A percentile compares a stretch with the other conserved stretches of the same genome.
Evolutionary conservation across 495 filamentous ascomycete species (phyloP).

Genomic region (Lophium mytilinum): DNA sequence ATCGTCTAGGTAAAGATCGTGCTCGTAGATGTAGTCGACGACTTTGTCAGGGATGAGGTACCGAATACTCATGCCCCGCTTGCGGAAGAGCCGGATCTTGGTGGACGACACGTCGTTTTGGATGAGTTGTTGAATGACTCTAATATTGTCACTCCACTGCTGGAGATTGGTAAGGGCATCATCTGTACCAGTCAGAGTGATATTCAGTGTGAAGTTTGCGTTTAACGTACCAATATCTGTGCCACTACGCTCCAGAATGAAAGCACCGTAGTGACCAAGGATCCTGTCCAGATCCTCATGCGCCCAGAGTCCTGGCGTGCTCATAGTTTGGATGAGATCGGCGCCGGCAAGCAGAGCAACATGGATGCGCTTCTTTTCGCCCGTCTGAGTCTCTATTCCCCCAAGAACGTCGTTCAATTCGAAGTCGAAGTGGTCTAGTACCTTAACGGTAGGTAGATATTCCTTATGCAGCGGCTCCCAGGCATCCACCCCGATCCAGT

Average conservation of each 20-base stretch:
- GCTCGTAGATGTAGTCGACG: conserved; percentile 63
- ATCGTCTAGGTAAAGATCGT: conserved; percentile 66
- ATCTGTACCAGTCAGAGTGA: conserved; percentile 9
- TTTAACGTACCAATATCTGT: conserved; percentile 68
- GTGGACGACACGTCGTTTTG: conserved; percentile 86
- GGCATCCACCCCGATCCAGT: conserved; percentile 52
- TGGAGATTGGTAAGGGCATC: conserved; percentile 61
- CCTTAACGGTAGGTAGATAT: conserved; percentile 81
- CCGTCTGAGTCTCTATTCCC: conserved; percentile 60
- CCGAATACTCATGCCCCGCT: conserved; percentile 63
- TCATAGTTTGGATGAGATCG: conserved; percentile 84
- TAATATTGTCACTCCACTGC: conserved; percentile 69
- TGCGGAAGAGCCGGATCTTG: conserved; percentile 76
- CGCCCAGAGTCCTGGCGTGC: conserved; percentile 67
- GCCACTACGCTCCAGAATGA: conserved; percentile 84
- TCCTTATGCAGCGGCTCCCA: conserved; percentile 66
- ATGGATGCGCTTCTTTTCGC: conserved; percentile 47
- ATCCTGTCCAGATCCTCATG: conserved; percentile 78
- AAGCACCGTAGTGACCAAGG: conserved; percentile 75
- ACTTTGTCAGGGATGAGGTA: conserved; percentile 25
- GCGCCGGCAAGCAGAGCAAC: conserved; percentile 74
- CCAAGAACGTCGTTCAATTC: conserved; percentile 75
- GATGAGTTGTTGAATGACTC: conserved; percentile 81
- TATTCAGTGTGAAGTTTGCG: conserved; percentile 7
- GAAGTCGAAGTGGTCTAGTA: conserved; percentile 81